A percentile compares a stretch with the other conserved stretches of the same genome.
These are phyloP conservation scores for Ogataea siamensis DNA, from an alignment of 805 yeast species.

Conservation along the genomic window DNA sequence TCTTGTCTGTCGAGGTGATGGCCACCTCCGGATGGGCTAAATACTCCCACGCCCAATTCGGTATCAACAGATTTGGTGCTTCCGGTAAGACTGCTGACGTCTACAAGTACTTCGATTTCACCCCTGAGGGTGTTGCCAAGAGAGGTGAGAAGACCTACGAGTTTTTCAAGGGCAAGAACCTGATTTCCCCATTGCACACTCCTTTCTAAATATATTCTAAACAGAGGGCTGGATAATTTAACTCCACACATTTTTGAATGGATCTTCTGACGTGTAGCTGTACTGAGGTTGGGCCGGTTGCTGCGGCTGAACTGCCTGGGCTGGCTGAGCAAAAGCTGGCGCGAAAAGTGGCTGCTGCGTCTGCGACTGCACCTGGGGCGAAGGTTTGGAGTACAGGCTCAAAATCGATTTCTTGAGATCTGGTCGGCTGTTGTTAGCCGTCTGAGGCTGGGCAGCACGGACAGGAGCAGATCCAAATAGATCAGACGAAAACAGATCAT, in stretches of 20 bases:
- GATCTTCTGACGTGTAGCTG: conserved; percentile 26
- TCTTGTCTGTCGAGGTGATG: conserved; percentile 90
- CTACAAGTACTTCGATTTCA: conserved; percentile 84
- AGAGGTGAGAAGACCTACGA: conserved; percentile 78
- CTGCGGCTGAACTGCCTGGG: conserved; percentile 5
- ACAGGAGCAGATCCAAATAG: conserved; percentile 7
- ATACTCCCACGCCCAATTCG: conserved; percentile 95
- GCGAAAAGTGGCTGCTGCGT: not conserved
- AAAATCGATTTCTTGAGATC: conserved; percentile 90
- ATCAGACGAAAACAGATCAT: conserved; percentile 9
- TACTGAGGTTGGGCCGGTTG: conserved; percentile 3
- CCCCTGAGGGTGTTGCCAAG: conserved; percentile 87
- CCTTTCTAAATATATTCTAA: conserved; percentile 48
- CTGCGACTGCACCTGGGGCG: conserved; percentile 12
- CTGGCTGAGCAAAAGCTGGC: conserved; percentile 3
- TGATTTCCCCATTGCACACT: conserved; percentile 72
- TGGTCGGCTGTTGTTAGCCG: conserved; percentile 47
- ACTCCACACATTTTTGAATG: conserved; percentile 35
- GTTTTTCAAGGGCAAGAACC: conserved; percentile 75
- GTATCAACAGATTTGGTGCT: conserved; percentile 94
- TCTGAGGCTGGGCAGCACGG: conserved; percentile 3
- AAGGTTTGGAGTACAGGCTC: conserved; percentile 74
- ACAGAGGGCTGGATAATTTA: conserved; percentile 7
- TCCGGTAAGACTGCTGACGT: conserved; percentile 86
- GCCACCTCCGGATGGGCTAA: conserved; percentile 89